A percentile compares a stretch with the other conserved stretches of the same genome.
phyloP scores from a whole-genome alignment of 169 alveolate genomes.

The Eimeria necatrix region DNA sequence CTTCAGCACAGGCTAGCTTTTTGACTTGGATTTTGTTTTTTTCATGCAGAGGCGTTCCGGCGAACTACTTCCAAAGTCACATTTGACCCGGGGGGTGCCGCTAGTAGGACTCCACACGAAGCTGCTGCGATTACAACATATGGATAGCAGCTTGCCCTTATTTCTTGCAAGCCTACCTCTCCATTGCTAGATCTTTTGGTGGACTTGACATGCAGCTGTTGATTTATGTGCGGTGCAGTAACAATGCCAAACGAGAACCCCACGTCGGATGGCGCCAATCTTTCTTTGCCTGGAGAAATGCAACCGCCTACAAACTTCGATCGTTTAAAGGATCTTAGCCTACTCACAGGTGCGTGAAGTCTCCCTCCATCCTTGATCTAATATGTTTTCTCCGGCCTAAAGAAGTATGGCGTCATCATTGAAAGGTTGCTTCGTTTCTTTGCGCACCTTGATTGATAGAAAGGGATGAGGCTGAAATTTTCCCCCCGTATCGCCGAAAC shows the following conservation, averaged over 20 bases:
- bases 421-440: not conserved
- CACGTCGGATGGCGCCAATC: not conserved
- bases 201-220: not conserved
- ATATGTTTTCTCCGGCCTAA: too few relatives aligned
- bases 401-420: too few relatives aligned
- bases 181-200: not conserved
- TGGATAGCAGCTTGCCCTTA: not conserved
- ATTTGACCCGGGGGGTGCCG: constrained; percentile 45
- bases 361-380: not conserved
- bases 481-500: constrained; percentile 62
- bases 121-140: too few relatives aligned
- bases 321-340: constrained; percentile 46
- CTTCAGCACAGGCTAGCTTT: too few relatives aligned
- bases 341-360: constrained; percentile 56
- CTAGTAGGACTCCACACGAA: not conserved
- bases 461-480: constrained; percentile 51
- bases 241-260: constrained; percentile 36
- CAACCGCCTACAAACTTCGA: constrained; percentile 34
- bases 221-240: constrained; percentile 34
- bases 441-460: not conserved
- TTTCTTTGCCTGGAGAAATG: not conserved
- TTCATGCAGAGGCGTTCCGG: constrained; percentile 41
- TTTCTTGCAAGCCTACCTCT: not conserved
- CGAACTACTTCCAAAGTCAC: constrained; percentile 34
- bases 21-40: not conserved